Evolutionary conservation across 495 filamentous ascomycete genomes (phyloP).

Genomic region (Massariosphaeria phaeospora): DNA sequence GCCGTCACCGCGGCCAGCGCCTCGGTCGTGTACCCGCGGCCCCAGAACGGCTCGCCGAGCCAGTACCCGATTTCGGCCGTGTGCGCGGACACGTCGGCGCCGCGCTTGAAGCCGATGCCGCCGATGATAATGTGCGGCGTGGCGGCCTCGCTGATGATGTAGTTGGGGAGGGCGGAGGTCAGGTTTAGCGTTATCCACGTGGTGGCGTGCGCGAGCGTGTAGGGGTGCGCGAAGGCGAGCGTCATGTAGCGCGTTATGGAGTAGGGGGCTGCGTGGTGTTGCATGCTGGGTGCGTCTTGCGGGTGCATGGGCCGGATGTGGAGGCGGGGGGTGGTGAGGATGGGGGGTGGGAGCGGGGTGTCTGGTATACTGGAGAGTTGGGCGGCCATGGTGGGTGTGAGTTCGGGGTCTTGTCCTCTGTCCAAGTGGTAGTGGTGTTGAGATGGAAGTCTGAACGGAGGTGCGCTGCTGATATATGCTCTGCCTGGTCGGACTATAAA

Average conservation of each 20-base stretch:
- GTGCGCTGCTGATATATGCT: no score
- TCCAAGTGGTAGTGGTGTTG: no score
- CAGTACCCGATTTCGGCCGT: conserved; percentile 39
- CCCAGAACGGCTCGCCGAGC: conserved; percentile 36
- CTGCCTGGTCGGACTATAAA: no score
- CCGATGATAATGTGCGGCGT: conserved; percentile 29
- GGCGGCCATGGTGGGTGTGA: neutral
- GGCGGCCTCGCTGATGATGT: conserved; percentile 19
- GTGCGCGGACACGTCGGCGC: conserved; percentile 32
- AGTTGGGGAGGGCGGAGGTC: conserved; percentile 18
- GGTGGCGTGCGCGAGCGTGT: conserved; percentile 32
- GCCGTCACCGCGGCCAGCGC: conserved; percentile 30
- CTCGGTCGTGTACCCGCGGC: conserved; percentile 31
- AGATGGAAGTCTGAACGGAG: no score
- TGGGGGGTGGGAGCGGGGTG: conserved; percentile 18
- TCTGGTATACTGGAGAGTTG: neutral
- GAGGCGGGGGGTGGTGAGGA: conserved; percentile 24
- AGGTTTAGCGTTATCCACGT: conserved; percentile 31
- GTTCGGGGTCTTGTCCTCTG: neutral
- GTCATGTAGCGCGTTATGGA: conserved; percentile 34
- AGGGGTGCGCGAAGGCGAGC: conserved; percentile 35
- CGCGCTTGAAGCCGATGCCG: conserved; percentile 34
- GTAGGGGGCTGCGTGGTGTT: conserved; percentile 26
- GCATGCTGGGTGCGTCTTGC: conserved; percentile 26
- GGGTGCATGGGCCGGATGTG: conserved; percentile 31